phyloP scores from a whole-genome alignment of 768 basidiomycete genomes.

The Boletus subcaerulescens region DNA sequence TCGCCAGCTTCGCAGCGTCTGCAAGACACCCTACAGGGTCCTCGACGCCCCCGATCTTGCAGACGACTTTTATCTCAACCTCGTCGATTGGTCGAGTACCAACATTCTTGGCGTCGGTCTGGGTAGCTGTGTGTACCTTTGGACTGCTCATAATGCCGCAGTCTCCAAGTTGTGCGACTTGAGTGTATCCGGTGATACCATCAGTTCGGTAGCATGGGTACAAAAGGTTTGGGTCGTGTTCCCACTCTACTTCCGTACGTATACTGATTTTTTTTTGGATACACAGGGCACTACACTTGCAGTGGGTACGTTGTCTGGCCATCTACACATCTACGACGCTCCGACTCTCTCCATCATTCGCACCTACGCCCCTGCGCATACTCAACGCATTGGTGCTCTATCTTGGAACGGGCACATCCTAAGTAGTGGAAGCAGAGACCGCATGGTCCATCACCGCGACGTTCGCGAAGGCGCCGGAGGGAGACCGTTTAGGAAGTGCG shows the following conservation, averaged over 20 bases:
- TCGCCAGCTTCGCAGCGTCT: constrained; percentile 75
- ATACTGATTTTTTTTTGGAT: not conserved
- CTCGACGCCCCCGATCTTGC: constrained; percentile 96
- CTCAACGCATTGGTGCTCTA: constrained; percentile 86
- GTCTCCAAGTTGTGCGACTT: constrained; percentile 93
- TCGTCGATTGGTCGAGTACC: constrained; percentile 95
- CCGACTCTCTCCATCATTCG: constrained; percentile 69
- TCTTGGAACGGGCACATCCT: constrained; percentile 91
- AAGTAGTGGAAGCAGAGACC: constrained; percentile 88
- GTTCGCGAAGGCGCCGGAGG: constrained; percentile 62
- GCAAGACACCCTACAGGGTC: constrained; percentile 95
- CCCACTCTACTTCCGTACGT: not conserved
- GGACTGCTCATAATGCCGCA: constrained; percentile 91
- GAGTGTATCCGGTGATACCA: constrained; percentile 55
- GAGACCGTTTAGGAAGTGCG: constrained; percentile 67
- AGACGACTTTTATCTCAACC: constrained; percentile 97
- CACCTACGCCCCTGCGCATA: constrained; percentile 82
- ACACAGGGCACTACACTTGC: constrained; percentile 79
- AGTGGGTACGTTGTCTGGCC: constrained; percentile 87
- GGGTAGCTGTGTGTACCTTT: constrained; percentile 90
- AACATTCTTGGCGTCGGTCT: constrained; percentile 95
- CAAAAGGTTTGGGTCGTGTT: constrained; percentile 49
- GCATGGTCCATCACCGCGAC: constrained; percentile 88
- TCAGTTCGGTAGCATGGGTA: constrained; percentile 93
- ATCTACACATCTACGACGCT: constrained; percentile 93